phyloP scores from a whole-genome alignment of 179 eudicot species.

The Patellifolia procumbens region DNA sequence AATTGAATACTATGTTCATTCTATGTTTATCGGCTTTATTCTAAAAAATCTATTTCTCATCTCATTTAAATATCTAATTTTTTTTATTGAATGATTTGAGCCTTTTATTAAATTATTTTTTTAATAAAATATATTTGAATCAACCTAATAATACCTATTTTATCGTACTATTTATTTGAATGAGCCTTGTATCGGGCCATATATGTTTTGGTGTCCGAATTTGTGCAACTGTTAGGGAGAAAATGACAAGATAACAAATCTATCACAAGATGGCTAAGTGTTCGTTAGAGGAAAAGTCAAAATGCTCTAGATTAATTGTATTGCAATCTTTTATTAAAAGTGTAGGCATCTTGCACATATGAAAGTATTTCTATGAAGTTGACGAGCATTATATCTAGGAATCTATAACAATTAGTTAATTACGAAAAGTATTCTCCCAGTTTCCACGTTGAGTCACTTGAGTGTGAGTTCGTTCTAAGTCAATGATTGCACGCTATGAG shows the following conservation, averaged over 20 bases:
- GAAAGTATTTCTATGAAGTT: background rate
- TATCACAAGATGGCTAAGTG: background rate
- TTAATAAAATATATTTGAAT: no score
- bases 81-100: no score
- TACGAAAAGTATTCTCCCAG: no score
- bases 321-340: background rate
- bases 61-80: no score
- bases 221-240: background rate
- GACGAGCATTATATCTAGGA: background rate
- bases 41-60: no score
- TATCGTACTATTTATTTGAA: no score
- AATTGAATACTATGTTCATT: no score
- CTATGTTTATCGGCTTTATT: no score
- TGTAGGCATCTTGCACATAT: background rate
- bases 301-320: background rate
- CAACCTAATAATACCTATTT: no score
- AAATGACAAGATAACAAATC: background rate
- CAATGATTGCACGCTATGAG: background rate
- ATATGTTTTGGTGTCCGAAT: no score
- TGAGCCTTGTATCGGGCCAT: no score
- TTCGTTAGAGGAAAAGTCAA: constrained; percentile 20
- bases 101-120: no score
- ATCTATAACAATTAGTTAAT: background rate
- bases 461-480: background rate
- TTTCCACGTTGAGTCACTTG: background rate